A percentile compares a stretch with the other conserved stretches of the same genome.
Conservation (phyloP, 73 alveolate genomes). For the Symbiodinium pilosum region DNA sequence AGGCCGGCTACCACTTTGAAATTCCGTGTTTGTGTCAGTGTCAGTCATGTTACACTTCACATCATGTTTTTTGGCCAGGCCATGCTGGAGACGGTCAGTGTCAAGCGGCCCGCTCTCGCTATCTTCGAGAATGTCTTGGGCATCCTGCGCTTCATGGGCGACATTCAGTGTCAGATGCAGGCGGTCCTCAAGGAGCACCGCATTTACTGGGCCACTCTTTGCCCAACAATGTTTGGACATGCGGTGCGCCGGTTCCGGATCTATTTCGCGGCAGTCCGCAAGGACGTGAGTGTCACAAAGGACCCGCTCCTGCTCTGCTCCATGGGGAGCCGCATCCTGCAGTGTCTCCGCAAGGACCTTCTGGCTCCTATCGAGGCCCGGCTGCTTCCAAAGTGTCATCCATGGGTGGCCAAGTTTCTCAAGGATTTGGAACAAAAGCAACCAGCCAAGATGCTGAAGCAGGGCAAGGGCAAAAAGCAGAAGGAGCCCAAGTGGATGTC, state of each 20-base stretch:
- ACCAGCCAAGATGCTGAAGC: not conserved
- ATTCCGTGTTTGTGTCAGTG: not conserved
- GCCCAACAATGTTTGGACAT: constrained; percentile 13
- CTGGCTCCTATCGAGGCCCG: not conserved
- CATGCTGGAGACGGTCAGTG: constrained; percentile 18
- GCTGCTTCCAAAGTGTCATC: not conserved
- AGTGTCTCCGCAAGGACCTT: not conserved
- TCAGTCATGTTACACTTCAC: not conserved
- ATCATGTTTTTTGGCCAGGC: not conserved
- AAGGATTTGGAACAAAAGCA: not conserved
- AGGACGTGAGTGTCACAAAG: not conserved
- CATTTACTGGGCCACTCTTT: not conserved
- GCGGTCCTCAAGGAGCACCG: not conserved
- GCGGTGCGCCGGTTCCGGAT: not conserved
- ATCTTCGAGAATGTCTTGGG: constrained; percentile 19
- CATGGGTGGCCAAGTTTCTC: not conserved
- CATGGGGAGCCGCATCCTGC: not conserved
- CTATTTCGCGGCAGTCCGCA: not conserved
- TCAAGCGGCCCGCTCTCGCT: not conserved
- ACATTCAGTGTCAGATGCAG: not conserved
- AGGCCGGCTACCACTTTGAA: not conserved
- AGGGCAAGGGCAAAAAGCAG: not conserved
- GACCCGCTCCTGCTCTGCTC: not conserved
- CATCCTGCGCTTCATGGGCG: not conserved
- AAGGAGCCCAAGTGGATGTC: not conserved